A percentile compares a stretch with the other conserved stretches of the same genome.
phyloP scores from a whole-genome alignment of 192 early-diverging fungal species.

The Podila epigama region DNA sequence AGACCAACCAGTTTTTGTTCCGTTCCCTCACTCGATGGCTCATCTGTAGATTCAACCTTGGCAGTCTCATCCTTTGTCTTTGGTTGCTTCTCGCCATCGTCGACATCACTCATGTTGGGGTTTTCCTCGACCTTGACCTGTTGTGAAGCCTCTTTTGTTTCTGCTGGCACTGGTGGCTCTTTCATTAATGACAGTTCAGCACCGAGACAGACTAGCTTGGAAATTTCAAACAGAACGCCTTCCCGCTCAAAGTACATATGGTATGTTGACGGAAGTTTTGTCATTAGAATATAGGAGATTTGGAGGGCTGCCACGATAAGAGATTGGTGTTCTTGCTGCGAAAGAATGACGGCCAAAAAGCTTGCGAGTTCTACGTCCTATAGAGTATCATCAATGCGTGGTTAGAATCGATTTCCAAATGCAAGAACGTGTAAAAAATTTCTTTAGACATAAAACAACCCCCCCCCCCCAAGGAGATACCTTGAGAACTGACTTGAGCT shows the following conservation, averaged over 20 bases:
- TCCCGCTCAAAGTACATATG: conserved; percentile 72
- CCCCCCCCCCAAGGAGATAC: too few species aligned
- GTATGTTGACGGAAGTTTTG: conserved; percentile 67
- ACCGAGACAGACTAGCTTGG: conserved; percentile 48
- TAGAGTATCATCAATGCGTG: background rate
- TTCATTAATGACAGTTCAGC: conserved; percentile 21
- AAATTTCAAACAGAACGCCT: conserved; percentile 73
- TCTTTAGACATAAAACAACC: too few species aligned
- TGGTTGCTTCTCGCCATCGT: background rate
- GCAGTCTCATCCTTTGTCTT: background rate
- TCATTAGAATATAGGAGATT: conserved; percentile 67
- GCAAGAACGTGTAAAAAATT: too few species aligned
- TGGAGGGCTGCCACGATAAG: conserved; percentile 66
- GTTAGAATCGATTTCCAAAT: too few species aligned
- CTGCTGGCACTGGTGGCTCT: background rate
- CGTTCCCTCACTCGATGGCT: background rate
- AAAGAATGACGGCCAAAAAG: conserved; percentile 57
- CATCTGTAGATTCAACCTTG: background rate
- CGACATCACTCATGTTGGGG: background rate
- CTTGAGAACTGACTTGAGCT: conserved; percentile 57
- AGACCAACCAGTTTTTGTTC: conserved; percentile 11
- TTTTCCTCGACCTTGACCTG: background rate
- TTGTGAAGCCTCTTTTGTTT: background rate
- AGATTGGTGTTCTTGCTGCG: conserved; percentile 57
- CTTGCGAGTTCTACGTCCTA: conserved; percentile 55